Evolutionary conservation across 2,329 filamentous ascomycete genomes (phyloP).

Genomic region (Byssoonygena ceratinophila): DNA sequence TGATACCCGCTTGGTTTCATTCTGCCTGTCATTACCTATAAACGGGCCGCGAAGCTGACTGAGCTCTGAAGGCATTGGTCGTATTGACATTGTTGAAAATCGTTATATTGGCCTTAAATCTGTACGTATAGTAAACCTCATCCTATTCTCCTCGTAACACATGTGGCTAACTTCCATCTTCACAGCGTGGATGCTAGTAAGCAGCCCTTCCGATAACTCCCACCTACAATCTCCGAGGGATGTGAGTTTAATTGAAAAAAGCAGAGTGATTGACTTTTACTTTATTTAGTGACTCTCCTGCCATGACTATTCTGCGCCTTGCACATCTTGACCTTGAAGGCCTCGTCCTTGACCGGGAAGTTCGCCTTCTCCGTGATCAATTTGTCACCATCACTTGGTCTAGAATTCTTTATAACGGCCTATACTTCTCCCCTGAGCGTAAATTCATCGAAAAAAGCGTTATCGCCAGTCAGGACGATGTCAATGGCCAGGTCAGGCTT

Average conservation of each 20-base stretch:
- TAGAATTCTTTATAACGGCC: slow-evolving; percentile 48
- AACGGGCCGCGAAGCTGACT: neutral
- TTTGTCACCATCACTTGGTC: slow-evolving; percentile 52
- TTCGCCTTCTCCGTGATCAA: slow-evolving; percentile 53
- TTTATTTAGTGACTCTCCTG: slow-evolving; percentile 38
- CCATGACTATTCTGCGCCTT: slow-evolving; percentile 46
- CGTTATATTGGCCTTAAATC: slow-evolving; percentile 60
- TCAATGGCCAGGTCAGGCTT: slow-evolving; percentile 49
- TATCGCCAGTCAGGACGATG: slow-evolving; percentile 47
- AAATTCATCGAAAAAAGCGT: slow-evolving; percentile 56
- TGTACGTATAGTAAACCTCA: slow-evolving; percentile 14
- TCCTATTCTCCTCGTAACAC: neutral
- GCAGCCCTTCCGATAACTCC: neutral
- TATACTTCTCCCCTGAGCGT: slow-evolving; percentile 56
- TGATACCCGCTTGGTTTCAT: too few species aligned
- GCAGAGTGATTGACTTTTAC: neutral
- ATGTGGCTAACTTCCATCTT: slow-evolving; percentile 38
- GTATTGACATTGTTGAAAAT: slow-evolving; percentile 68
- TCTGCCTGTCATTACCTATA: too few species aligned
- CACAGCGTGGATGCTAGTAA: slow-evolving; percentile 17
- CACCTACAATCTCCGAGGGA: neutral
- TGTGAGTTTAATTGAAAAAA: neutral
- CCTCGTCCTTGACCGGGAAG: slow-evolving; percentile 53
- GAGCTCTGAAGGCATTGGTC: slow-evolving; percentile 48
- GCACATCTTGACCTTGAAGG: slow-evolving; percentile 56